These are phyloP conservation scores for Niveomyces coronatus DNA, from an alignment of 2,329 filamentous ascomycete species.

Conservation along the genomic window DNA sequence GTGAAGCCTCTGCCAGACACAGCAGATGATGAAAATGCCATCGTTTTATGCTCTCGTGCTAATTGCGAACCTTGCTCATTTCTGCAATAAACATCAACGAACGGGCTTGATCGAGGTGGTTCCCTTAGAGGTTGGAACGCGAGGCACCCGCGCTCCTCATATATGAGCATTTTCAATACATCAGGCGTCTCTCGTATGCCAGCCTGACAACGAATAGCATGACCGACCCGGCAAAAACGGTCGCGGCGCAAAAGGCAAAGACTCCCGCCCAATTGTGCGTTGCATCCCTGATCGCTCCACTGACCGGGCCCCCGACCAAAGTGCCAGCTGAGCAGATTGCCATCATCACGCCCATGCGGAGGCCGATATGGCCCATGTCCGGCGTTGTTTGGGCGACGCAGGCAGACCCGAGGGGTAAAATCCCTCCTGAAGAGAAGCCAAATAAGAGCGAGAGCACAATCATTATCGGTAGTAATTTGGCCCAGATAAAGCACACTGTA, in stretches of 20 bases:
- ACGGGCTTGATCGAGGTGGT: too few species aligned
- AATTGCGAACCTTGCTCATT: too few species aligned
- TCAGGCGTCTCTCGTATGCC: neutral
- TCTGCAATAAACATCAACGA: too few species aligned
- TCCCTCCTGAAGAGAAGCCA: constrained; percentile 21
- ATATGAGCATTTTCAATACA: constrained; percentile 3
- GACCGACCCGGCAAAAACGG: neutral
- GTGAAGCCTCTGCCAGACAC: too few species aligned
- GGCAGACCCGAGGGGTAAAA: constrained; percentile 24
- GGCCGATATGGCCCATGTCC: constrained; percentile 19
- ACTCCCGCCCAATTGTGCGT: neutral
- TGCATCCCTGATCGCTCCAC: constrained; percentile 13
- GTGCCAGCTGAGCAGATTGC: constrained; percentile 18
- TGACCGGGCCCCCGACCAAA: constrained; percentile 16
- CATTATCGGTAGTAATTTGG: constrained; percentile 13
- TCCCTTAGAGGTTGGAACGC: too few species aligned
- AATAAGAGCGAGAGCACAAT: constrained; percentile 18
- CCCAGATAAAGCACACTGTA: constrained; percentile 22
- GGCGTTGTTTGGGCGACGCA: constrained; percentile 21
- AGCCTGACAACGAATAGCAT: neutral
- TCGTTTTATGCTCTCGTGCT: too few species aligned
- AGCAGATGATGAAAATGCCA: too few species aligned
- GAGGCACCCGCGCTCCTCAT: too few species aligned
- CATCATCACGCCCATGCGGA: constrained; percentile 24
- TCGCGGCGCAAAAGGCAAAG: constrained; percentile 4